Evolutionary conservation across 2,329 filamentous ascomycete species (phyloP), one percentile per base, ranked within the genome.

Genomic region (Aspergillus ibericus): DNA sequence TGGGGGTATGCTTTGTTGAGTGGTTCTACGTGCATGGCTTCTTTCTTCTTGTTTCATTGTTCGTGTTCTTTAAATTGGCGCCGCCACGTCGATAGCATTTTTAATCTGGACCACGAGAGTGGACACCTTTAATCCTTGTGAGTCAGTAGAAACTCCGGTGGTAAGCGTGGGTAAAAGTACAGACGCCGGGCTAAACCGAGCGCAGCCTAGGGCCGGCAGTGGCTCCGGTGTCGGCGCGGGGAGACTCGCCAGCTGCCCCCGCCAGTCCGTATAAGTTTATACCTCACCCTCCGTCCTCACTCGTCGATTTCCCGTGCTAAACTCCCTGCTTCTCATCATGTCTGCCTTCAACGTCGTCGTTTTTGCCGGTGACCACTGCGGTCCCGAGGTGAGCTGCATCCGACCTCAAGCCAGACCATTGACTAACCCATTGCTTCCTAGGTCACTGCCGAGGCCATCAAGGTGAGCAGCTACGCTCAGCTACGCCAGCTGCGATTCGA

Each of bases 401-500:
- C 27, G 25, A 47, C 42, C 22, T n/a, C 18, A 25, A n/a, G 25
- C 42, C 22, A 29, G n/a, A 12, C 25, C 25, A 48, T 32, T n/a
- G 25, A 48, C 44, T 48, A n/a, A 48, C 25, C 15, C n/a, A 29
- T 1, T 47, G 42, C 38, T 20, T 9, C 22, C 50, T 64, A 91
- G 90, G 91, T 96, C 64, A 87, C 92, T 58, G 85, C 86, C 64
- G 92, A 96, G 80, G 92, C 86, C 61, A 79, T 96, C 71, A 96
- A 96, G 85, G 91, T 93, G 80, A 66, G 59, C 52, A 53, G 38
- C 35, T 22, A 42, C 16, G 12, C 29, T 32, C 29, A 32, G 29
- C 29, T 32, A 10, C 29, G 8, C 29, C 29, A 10, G 29, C 29
- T 32, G 29, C 29, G 7, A 32, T 32, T 32, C 29, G 29, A 32